Evolutionary conservation across 78 protist species (phyloP).

Genomic region (Polysphondylium violaceum): DNA sequence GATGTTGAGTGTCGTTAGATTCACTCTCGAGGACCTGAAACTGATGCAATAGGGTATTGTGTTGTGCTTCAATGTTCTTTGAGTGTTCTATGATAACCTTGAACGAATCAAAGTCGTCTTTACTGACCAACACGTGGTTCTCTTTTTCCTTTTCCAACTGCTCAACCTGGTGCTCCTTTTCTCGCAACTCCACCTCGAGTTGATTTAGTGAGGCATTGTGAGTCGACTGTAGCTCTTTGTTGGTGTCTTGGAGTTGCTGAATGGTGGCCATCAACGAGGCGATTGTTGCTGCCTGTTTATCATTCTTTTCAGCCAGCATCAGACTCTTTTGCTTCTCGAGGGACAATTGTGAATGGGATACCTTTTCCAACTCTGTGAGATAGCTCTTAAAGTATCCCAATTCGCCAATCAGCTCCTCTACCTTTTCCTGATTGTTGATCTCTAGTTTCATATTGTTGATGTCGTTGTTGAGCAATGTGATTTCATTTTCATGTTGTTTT

Average conservation of each 20-base stretch:
- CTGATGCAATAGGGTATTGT: background rate
- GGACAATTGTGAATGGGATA: too few relatives aligned
- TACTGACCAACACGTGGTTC: background rate
- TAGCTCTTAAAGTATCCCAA: background rate
- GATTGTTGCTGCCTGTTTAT: too few relatives aligned
- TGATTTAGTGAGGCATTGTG: too few relatives aligned
- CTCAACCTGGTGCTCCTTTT: slow-evolving; percentile 17
- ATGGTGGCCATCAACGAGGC: too few relatives aligned
- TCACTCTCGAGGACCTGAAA: too few relatives aligned
- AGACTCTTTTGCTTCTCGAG: too few relatives aligned
- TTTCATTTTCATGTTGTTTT: background rate
- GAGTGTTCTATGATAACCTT: too few relatives aligned
- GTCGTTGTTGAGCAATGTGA: background rate
- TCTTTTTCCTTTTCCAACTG: background rate
- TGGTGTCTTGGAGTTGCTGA: too few relatives aligned
- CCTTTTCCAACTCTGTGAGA: background rate
- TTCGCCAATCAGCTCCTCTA: slow-evolving; percentile 14
- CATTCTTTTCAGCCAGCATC: too few relatives aligned
- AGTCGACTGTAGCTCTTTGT: too few relatives aligned
- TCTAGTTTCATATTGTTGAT: slow-evolving; percentile 21
- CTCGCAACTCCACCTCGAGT: background rate
- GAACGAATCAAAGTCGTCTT: background rate
- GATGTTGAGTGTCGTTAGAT: background rate
- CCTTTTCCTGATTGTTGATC: slow-evolving; percentile 19
- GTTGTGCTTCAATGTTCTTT: background rate